Conservation (phyloP, 179 eudicot species). For the Silene vulgaris region DNA sequence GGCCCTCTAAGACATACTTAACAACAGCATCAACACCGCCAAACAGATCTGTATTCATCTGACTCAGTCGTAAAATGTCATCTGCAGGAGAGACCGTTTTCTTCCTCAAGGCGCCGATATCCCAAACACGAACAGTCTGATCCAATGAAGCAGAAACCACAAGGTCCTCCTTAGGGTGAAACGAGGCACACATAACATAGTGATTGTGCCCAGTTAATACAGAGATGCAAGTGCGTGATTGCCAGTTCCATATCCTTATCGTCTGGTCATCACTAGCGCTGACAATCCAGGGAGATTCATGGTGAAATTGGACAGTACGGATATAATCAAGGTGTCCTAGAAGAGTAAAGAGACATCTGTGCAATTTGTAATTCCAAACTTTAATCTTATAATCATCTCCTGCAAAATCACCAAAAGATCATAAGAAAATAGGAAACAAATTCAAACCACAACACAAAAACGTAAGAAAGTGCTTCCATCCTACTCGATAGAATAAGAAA, state of each 20-base stretch:
- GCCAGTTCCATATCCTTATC: conserved; percentile 91
- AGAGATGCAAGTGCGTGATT: conserved; percentile 76
- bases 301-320: conserved; percentile 83
- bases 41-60: conserved; percentile 75
- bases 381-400: conserved; percentile 85
- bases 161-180: conserved; percentile 83
- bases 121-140: conserved; percentile 90
- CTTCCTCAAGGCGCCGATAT: conserved; percentile 70
- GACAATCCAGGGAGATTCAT: conserved; percentile 82
- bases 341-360: conserved; percentile 74
- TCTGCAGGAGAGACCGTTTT: conserved; percentile 70
- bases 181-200: conserved; percentile 84
- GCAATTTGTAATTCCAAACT: conserved; percentile 84
- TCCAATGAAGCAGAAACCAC: conserved; percentile 87
- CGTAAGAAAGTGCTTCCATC: neutral
- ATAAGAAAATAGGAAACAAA: too few relatives aligned
- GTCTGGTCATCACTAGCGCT: conserved; percentile 96
- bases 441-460: neutral
- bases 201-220: conserved; percentile 83
- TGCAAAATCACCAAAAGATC: conserved; percentile 27
- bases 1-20: conserved; percentile 83
- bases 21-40: conserved; percentile 86
- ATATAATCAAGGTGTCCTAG: conserved; percentile 87
- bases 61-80: conserved; percentile 62
- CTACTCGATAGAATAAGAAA: neutral